Percentiles rank a stretch among this genome's conserved stretches.
phyloP scores from a whole-genome alignment of 2,329 filamentous ascomycete species.

The Aspergillus tamarii region DNA sequence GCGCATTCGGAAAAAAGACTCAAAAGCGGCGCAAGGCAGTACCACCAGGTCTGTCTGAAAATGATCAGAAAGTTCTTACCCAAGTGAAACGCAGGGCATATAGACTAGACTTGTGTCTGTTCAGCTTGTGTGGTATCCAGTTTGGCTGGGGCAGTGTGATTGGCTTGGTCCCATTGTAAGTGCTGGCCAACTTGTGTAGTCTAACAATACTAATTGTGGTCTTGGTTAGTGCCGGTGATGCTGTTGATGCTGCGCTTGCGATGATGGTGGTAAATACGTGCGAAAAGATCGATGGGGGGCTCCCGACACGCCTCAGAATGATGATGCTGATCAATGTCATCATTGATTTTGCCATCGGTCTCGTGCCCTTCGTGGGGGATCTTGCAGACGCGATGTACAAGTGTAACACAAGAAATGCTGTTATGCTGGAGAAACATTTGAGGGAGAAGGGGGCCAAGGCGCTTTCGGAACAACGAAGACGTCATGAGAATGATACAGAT shows the following conservation, averaged over 20 bases:
- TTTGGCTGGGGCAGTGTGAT: slow-evolving; percentile 92
- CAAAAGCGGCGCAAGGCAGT: slow-evolving; percentile 86
- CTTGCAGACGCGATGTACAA: slow-evolving; percentile 52
- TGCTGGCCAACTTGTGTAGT: slow-evolving; percentile 25
- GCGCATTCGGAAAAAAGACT: slow-evolving; percentile 68
- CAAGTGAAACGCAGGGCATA: slow-evolving; percentile 86
- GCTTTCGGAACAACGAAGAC: slow-evolving; percentile 29
- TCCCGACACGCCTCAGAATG: slow-evolving; percentile 59
- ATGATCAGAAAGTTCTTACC: slow-evolving; percentile 81
- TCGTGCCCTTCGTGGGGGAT: slow-evolving; percentile 56
- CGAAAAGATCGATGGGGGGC: slow-evolving; percentile 73
- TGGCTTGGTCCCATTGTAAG: slow-evolving; percentile 79
- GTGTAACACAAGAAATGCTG: slow-evolving; percentile 52
- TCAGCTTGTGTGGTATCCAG: slow-evolving; percentile 76
- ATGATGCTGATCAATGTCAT: slow-evolving; percentile 81
- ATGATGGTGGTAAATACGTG: slow-evolving; percentile 75
- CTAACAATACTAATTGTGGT: not conserved
- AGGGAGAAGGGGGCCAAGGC: slow-evolving; percentile 43
- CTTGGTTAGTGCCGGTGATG: slow-evolving; percentile 69
- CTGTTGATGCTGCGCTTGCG: slow-evolving; percentile 72
- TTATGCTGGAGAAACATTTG: slow-evolving; percentile 49
- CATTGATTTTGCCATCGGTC: slow-evolving; percentile 52
- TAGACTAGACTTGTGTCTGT: slow-evolving; percentile 80
- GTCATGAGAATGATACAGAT: slow-evolving; percentile 33
- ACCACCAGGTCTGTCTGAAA: slow-evolving; percentile 77